phyloP scores from a whole-genome alignment of 306 rosid genomes.

The Prinsepia uniflora region DNA sequence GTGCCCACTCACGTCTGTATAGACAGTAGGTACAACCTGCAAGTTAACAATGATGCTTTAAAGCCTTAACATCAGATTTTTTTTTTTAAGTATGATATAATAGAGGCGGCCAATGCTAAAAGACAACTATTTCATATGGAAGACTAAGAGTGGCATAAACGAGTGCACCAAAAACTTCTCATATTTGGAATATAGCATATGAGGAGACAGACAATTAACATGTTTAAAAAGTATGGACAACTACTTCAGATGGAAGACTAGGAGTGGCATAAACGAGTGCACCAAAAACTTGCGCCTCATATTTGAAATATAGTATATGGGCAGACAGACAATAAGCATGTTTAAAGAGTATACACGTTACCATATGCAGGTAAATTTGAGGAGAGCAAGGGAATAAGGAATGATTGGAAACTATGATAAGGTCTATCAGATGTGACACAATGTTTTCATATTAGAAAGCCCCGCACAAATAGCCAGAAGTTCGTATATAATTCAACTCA shows the following conservation, averaged over 20 bases:
- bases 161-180: not conserved
- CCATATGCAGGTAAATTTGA: not conserved
- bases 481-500: not conserved
- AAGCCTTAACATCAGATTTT: not conserved
- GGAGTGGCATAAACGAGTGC: too few species aligned
- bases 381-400: not conserved
- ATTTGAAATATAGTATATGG: not conserved
- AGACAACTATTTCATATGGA: not conserved
- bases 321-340: not conserved
- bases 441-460: not conserved
- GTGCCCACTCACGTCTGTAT: constrained; percentile 76
- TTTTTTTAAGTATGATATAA: not conserved
- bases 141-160: not conserved
- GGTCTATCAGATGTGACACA: not conserved
- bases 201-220: not conserved
- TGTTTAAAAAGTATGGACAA: not conserved
- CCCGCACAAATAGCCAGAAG: not conserved
- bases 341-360: not conserved
- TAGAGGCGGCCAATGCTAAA: not conserved
- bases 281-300: too few species aligned
- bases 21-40: constrained; percentile 95
- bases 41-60: constrained; percentile 1
- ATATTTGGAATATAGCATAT: not conserved
- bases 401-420: not conserved
- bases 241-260: not conserved